These are phyloP conservation scores for Mentha longifolia DNA, from an alignment of 257 asterid species.

Conservation along the genomic window DNA sequence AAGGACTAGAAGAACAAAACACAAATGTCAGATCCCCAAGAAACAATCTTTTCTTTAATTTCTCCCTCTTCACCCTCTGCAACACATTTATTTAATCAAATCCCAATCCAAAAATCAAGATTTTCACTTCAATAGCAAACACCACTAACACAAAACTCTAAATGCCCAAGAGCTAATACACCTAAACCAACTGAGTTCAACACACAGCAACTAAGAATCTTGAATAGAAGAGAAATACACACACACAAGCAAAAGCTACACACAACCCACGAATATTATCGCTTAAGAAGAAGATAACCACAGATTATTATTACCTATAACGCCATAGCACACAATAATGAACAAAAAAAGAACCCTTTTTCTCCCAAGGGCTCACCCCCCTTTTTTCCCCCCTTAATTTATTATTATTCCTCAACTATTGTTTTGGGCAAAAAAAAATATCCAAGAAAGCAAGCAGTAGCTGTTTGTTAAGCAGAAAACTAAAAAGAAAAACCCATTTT, in stretches of 20 bases:
- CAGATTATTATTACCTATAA: conserved; percentile 41
- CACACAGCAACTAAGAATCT: conserved; percentile 14
- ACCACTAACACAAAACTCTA: conserved; percentile 24
- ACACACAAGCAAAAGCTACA: background rate
- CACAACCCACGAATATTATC: background rate
- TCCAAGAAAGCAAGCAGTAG: conserved; percentile 32
- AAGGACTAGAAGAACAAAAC: conserved; percentile 34
- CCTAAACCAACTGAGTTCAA: conserved; percentile 15
- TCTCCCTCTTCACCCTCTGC: conserved; percentile 40
- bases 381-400: background rate
- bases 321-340: conserved; percentile 25
- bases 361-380: background rate
- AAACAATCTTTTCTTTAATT: conserved; percentile 26
- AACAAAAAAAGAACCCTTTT: conserved; percentile 22
- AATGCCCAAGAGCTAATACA: conserved; percentile 15
- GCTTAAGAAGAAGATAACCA: conserved; percentile 4
- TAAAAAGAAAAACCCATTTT: conserved; percentile 45
- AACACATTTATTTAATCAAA: conserved; percentile 31
- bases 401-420: background rate
- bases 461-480: conserved; percentile 42
- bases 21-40: conserved; percentile 51
- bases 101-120: conserved; percentile 17
- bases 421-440: background rate
- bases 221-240: background rate
- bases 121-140: background rate